These are phyloP conservation scores for Phlebiopsis flavidoalba DNA, from an alignment of 768 basidiomycete species.

Conservation along the genomic window DNA sequence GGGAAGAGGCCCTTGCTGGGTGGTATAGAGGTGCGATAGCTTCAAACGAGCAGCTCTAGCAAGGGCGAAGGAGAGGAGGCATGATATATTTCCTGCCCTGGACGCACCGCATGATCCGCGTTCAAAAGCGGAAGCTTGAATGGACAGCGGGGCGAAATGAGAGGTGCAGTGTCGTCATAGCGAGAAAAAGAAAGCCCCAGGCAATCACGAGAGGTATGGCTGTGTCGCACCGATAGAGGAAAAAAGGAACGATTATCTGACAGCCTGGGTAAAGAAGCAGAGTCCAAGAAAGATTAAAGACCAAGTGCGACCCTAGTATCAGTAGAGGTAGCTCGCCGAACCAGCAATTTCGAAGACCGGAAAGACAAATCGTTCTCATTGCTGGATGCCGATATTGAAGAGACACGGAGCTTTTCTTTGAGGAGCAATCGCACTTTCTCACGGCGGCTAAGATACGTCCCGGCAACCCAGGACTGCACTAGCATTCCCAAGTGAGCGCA, in stretches of 20 bases:
- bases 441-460: neutral
- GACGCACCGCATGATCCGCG: neutral
- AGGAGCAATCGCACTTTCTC: neutral
- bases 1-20: too few relatives aligned
- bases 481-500: neutral
- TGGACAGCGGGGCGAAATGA: conserved; percentile 5
- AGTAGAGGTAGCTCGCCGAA: neutral
- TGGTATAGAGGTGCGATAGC: too few relatives aligned
- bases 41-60: too few relatives aligned
- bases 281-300: neutral
- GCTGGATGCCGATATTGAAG: neutral
- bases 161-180: neutral
- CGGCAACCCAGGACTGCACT: neutral
- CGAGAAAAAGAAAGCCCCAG: neutral
- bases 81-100: neutral
- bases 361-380: neutral
- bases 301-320: neutral
- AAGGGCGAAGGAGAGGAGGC: too few relatives aligned
- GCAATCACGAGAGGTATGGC: neutral
- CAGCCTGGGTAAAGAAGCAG: neutral
- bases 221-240: neutral
- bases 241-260: too few relatives aligned
- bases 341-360: conserved; percentile 1
- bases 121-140: conserved; percentile 7
- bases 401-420: neutral